phyloP scores from a whole-genome alignment of 148 eudicot genomes.

The Chenopodium quinoa region DNA sequence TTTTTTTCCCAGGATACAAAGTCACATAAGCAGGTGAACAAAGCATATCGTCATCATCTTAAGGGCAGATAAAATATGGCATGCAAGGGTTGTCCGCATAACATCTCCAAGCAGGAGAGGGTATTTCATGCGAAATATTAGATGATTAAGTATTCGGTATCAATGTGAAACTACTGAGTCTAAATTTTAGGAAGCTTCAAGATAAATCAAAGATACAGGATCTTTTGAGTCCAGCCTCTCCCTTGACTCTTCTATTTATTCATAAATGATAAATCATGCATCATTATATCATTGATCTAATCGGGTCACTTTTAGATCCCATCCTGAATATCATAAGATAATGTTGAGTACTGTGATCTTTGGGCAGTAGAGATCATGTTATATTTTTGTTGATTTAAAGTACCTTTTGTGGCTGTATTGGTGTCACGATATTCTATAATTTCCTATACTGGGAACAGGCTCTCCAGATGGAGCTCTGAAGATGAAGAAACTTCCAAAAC shows the following conservation, averaged over 20 bases:
- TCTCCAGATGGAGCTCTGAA: conserved; percentile 44
- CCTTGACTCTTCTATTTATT: too few relatives aligned
- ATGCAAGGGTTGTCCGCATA: neutral
- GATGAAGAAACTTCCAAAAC: conserved; percentile 47
- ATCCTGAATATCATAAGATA: too few relatives aligned
- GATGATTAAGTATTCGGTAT: too few relatives aligned
- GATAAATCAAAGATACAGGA: too few relatives aligned
- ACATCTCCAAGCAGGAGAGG: conserved; percentile 6
- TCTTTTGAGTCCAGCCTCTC: too few relatives aligned
- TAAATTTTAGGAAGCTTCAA: too few relatives aligned
- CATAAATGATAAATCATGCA: neutral
- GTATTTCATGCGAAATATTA: too few relatives aligned
- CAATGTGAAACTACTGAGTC: too few relatives aligned
- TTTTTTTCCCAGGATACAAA: conserved; percentile 1
- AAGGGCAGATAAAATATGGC: neutral
- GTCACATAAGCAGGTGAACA: neutral
- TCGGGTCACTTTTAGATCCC: too few relatives aligned
- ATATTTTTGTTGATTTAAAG: neutral
- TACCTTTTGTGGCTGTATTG: neutral
- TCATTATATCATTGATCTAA: neutral
- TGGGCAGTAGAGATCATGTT: too few relatives aligned
- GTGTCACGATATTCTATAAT: neutral
- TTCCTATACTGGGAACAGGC: conserved; percentile 34
- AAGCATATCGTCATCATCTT: conserved; percentile 15
- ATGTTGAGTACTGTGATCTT: too few relatives aligned